These are phyloP conservation scores for Teunomyces kruisii DNA, from an alignment of 805 yeast genomes.

Conservation along the genomic window DNA sequence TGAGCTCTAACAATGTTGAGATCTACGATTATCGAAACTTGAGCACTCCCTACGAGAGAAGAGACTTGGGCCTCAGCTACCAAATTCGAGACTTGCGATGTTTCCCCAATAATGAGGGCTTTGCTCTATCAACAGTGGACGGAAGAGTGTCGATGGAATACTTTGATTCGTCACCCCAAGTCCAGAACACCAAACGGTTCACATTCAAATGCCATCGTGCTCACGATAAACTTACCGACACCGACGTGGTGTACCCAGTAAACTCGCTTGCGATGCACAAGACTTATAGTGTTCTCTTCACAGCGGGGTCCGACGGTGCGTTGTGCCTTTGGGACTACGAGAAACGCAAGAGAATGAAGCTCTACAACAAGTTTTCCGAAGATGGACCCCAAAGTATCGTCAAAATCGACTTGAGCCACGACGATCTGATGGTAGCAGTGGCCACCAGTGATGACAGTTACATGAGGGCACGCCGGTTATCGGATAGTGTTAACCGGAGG, in stretches of 20 bases:
- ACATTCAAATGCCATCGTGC: slow-evolving; percentile 81
- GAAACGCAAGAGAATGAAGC: slow-evolving; percentile 43
- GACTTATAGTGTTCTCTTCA: slow-evolving; percentile 38
- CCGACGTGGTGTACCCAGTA: slow-evolving; percentile 55
- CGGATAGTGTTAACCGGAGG: slow-evolving; percentile 9
- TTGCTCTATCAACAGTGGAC: slow-evolving; percentile 72
- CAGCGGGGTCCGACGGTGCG: slow-evolving; percentile 53
- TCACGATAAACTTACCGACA: slow-evolving; percentile 34
- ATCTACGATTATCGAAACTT: slow-evolving; percentile 56
- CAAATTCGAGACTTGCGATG: slow-evolving; percentile 59
- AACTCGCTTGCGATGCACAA: slow-evolving; percentile 48
- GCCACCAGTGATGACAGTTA: slow-evolving; percentile 46
- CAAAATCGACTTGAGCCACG: slow-evolving; percentile 18
- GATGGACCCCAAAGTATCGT: slow-evolving; percentile 23
- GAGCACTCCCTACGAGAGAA: slow-evolving; percentile 43
- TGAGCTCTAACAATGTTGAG: slow-evolving; percentile 52
- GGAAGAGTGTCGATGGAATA: slow-evolving; percentile 79
- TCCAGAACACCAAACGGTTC: slow-evolving; percentile 48
- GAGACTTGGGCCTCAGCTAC: slow-evolving; percentile 66
- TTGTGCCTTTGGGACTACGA: slow-evolving; percentile 53
- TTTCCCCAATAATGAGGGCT: slow-evolving; percentile 55
- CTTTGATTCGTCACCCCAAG: slow-evolving; percentile 48
- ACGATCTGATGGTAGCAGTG: slow-evolving; percentile 27
- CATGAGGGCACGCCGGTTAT: slow-evolving; percentile 23
- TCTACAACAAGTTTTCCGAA: slow-evolving; percentile 31